These are phyloP conservation scores for Polygonum aviculare DNA, from an alignment of 148 eudicot species.

Conservation along the genomic window DNA sequence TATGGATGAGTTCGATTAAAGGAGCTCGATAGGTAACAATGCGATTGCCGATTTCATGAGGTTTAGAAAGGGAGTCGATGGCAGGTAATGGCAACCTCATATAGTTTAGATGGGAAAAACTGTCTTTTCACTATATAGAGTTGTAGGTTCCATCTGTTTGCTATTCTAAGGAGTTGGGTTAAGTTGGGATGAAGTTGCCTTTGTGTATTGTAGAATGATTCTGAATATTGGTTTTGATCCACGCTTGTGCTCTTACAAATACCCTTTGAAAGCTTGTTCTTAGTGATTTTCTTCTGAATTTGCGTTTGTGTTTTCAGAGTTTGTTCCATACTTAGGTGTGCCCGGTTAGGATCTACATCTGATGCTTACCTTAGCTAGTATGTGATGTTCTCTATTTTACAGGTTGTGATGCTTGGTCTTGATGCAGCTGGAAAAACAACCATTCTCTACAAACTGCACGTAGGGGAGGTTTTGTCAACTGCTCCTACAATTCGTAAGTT, in stretches of 20 bases:
- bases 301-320: background rate
- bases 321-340: background rate
- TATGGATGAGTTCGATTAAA: too few relatives aligned
- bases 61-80: too few relatives aligned
- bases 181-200: background rate
- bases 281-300: background rate
- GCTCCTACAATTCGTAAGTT: constrained; percentile 93
- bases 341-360: background rate
- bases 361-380: background rate
- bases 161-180: background rate
- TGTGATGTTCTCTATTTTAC: background rate
- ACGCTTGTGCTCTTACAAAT: background rate
- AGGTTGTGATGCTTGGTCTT: constrained; percentile 99
- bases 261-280: background rate
- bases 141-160: background rate
- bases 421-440: constrained; percentile 99
- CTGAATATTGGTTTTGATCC: background rate
- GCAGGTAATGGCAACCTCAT: too few relatives aligned
- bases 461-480: constrained; percentile 94
- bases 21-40: too few relatives aligned
- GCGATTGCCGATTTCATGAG: too few relatives aligned
- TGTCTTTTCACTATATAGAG: background rate
- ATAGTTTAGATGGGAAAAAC: background rate
- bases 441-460: constrained; percentile 91
- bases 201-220: background rate